Evolutionary conservation across 805 yeast genomes (phyloP).

Genomic region (Candida palmyrensis): DNA sequence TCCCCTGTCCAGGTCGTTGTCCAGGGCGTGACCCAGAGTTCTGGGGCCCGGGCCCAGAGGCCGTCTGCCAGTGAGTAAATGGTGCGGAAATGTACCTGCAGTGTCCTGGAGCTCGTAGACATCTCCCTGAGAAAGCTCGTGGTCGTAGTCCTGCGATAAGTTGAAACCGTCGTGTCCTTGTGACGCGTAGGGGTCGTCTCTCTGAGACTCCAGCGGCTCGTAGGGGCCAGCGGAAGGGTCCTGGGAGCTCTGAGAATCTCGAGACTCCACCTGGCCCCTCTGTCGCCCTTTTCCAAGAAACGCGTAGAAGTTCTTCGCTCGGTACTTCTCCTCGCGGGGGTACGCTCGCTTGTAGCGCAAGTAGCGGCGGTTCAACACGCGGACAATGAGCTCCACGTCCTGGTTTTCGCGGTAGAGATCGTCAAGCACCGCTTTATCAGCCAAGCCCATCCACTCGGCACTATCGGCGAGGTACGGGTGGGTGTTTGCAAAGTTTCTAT

Average conservation of each 20-base stretch:
- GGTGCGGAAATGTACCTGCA: too few species aligned
- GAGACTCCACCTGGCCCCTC: constrained; percentile 1
- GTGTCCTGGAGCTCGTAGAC: too few species aligned
- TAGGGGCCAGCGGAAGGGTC: neutral
- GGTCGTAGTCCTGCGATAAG: neutral
- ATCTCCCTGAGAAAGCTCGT: neutral
- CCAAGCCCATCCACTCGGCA: constrained; percentile 38
- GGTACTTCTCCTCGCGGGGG: constrained; percentile 36
- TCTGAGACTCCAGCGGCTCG: neutral
- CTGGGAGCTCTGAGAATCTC: too few species aligned
- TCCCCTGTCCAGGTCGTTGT: neutral
- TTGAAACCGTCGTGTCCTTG: neutral
- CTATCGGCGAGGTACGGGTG: constrained; percentile 43
- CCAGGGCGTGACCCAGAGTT: too few species aligned
- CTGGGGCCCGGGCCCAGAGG: too few species aligned
- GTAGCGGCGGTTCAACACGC: constrained; percentile 31
- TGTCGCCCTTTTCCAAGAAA: constrained; percentile 26
- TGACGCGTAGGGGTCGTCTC: neutral
- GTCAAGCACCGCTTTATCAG: constrained; percentile 30
- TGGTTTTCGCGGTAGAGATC: constrained; percentile 31
- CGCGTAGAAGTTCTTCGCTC: constrained; percentile 31
- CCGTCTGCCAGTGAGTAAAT: too few species aligned
- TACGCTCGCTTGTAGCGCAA: constrained; percentile 22
- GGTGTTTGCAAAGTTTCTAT: constrained; percentile 38
- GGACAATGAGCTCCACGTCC: constrained; percentile 27